Evolutionary conservation across 805 yeast species (phyloP), one percentile per base, ranked within the genome.

Genomic region (Cyberlindnera lachancei): DNA sequence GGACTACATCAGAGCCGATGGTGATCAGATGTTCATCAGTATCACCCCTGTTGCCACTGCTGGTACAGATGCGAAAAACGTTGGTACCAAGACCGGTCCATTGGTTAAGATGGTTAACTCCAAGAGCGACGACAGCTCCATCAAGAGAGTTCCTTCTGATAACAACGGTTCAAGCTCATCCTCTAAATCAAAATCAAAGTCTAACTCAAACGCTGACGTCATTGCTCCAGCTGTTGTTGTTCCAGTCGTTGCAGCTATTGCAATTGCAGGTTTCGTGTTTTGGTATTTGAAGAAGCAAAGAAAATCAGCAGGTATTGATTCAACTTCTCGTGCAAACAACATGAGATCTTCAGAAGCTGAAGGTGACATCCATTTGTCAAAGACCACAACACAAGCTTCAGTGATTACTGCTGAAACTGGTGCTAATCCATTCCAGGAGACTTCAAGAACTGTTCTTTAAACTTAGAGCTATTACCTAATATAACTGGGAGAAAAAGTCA

Each of bases 201-300:
- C 29, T 5, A 24, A 19, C 4, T 27, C 27, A 19, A 53, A 56
- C 1, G 55, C 53, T 13, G 54, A 52, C 32, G 48, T 44, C 3
- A 59, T 64, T 27, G 67, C 58, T 11, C 68, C 69, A 31, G 66
- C 68, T 11, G 68, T 64, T 11, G 56, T 64, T 15, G 64, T 63
- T 9, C 68, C 69, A 29, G 59, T 64, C 7, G 53, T 62, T 10
- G 62, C 50, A 4, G 48, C 56, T 15, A 38, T 46, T 15, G 40
- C 46, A 2, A 44, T 63, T 22, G 51, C 56, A 3, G 38, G 35
- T 23, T 55, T 42, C 30, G 58, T 61, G 18, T 33, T 57, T 32
- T 55, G 38, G 49, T 62, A 52, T 45, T 41, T 59, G 35, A 43
- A 44, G 31, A 53, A 46, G 25, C 45, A 47, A 40, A 42, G 42